A percentile compares a stretch with the other conserved stretches of the same genome.
phyloP scores from a whole-genome alignment of 192 early-diverging fungal genomes.

The Nowakowskiella sp. region DNA sequence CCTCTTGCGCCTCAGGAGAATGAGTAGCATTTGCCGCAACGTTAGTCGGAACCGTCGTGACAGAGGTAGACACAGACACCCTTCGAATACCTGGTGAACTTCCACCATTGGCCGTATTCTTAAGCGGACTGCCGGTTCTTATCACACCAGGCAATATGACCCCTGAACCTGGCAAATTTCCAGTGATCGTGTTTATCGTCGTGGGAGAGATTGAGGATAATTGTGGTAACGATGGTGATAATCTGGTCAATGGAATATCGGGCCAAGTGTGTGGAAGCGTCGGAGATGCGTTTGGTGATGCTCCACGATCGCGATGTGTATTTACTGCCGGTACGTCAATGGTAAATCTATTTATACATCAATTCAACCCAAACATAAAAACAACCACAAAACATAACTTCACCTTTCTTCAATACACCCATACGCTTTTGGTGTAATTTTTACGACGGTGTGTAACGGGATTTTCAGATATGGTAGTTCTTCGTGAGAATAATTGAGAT shows the following conservation, averaged over 20 bases:
- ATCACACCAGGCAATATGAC: no score
- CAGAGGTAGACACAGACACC: no score
- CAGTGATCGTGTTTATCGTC: no score
- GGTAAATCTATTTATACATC: conserved; percentile 40
- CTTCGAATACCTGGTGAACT: no score
- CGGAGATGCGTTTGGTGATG: background rate
- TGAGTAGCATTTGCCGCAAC: no score
- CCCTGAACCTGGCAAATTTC: no score
- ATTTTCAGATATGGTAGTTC: conserved; percentile 98
- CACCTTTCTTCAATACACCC: conserved; percentile 89
- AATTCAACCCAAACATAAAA: conserved; percentile 4
- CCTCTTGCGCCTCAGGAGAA: no score
- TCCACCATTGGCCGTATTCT: no score
- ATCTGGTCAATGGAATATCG: background rate
- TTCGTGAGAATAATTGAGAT: conserved; percentile 85
- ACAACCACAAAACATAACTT: background rate
- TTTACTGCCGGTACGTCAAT: conserved; percentile 97
- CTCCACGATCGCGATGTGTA: conserved; percentile 63
- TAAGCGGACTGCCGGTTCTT: no score
- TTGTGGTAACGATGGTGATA: background rate
- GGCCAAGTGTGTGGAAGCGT: background rate
- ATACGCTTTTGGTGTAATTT: conserved; percentile 95
- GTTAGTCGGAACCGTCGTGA: no score
- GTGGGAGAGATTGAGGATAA: background rate
- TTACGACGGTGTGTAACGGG: conserved; percentile 94